Evolutionary conservation across 2,329 filamentous ascomycete genomes (phyloP).

Genomic region (Fusarium pseudocircinatum): DNA sequence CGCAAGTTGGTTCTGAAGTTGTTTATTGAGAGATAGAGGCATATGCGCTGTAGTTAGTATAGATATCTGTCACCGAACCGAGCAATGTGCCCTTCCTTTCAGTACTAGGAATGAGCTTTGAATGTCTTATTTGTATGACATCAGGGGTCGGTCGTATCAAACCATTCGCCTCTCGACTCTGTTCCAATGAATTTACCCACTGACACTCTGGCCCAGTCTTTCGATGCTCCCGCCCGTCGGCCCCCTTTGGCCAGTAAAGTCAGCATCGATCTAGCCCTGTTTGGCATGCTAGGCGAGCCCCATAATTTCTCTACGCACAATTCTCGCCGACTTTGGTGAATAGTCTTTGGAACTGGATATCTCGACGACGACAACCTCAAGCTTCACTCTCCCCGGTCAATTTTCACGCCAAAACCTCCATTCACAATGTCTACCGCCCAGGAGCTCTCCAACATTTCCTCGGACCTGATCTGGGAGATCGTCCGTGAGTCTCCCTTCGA

Average conservation of each 20-base stretch:
- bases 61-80: background rate
- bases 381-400: constrained; percentile 38
- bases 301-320: constrained; percentile 50
- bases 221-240: background rate
- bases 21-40: background rate
- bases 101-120: background rate
- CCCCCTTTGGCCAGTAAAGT: background rate
- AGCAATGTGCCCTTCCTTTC: background rate
- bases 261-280: constrained; percentile 40
- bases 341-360: constrained; percentile 32
- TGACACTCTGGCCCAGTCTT: background rate
- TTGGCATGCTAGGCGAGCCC: constrained; percentile 49
- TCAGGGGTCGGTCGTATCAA: constrained; percentile 3
- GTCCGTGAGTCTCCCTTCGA: constrained; percentile 78
- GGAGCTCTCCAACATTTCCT: constrained; percentile 77
- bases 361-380: constrained; percentile 45
- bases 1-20: background rate
- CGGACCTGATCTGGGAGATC: constrained; percentile 94
- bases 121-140: constrained; percentile 6
- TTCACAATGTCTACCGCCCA: constrained; percentile 65
- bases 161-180: constrained; percentile 15
- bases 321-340: constrained; percentile 35
- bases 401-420: constrained; percentile 43
- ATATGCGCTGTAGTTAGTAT: background rate
- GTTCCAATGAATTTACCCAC: background rate